Percentiles rank a stretch among this genome's conserved stretches.
Evolutionary conservation across 441 rosid genomes (phyloP).

Genomic region (Euphorbia corollata): DNA sequence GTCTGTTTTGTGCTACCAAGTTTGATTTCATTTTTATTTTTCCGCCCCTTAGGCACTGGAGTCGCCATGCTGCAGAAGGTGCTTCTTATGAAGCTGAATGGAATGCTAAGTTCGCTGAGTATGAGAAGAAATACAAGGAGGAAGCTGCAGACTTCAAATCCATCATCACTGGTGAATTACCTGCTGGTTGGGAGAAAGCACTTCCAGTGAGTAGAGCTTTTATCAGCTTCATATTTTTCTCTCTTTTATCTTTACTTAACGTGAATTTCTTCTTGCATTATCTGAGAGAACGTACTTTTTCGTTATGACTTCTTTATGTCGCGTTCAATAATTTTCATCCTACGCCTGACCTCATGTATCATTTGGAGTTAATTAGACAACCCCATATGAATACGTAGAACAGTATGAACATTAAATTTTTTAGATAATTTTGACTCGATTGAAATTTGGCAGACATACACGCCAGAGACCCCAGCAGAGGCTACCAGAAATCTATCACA

Average conservation of each 20-base stretch:
- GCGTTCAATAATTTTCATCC: neutral
- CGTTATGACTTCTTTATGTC: no score
- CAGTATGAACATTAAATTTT: neutral
- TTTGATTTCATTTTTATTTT: constrained; percentile 16
- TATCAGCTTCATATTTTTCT: constrained; percentile 5
- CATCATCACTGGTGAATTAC: constrained; percentile 72
- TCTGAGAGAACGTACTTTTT: no score
- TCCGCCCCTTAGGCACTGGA: constrained; percentile 72
- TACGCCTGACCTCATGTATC: neutral
- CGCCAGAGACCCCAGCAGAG: constrained; percentile 69
- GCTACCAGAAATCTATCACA: constrained; percentile 86
- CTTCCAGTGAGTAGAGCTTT: constrained; percentile 71
- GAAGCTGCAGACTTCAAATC: constrained; percentile 92
- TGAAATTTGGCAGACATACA: constrained; percentile 46
- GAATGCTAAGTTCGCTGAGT: constrained; percentile 76
- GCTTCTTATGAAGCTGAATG: constrained; percentile 81
- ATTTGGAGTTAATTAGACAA: neutral
- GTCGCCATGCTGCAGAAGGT: constrained; percentile 74
- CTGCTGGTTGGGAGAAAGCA: constrained; percentile 96
- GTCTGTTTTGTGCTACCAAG: constrained; percentile 3
- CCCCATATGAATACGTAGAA: neutral
- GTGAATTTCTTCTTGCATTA: neutral
- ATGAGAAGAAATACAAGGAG: constrained; percentile 82
- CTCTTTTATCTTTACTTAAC: neutral
- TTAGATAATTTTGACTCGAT: no score